Percentiles rank a stretch among this genome's conserved stretches.
Evolutionary conservation across 202 grass and related monocot genomes (phyloP).

Genomic region (Hordeum pubiflorum): DNA sequence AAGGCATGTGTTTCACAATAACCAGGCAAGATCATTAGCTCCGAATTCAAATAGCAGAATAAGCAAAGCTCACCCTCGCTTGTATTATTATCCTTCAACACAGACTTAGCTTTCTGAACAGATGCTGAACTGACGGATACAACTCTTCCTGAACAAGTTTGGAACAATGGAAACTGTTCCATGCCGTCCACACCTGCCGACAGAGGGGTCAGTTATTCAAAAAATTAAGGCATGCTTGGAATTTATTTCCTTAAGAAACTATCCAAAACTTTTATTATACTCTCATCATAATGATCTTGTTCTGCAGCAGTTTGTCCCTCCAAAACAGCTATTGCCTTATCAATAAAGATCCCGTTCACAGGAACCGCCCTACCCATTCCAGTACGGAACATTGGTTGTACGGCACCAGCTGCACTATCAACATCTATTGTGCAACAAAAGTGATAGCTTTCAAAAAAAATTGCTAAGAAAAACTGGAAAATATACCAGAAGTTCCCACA

Average conservation of each 20-base stretch:
- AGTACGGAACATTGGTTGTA: conserved; percentile 34
- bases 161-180: conserved; percentile 44
- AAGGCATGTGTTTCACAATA: not conserved
- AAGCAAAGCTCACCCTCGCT: conserved; percentile 27
- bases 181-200: conserved; percentile 1
- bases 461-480: not conserved
- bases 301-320: conserved; percentile 19
- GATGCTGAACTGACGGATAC: conserved; percentile 41
- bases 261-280: not conserved
- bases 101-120: conserved; percentile 47
- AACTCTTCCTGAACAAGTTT: conserved; percentile 47
- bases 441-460: not conserved
- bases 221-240: not conserved
- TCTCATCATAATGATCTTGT: conserved; percentile 18
- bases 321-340: conserved; percentile 36
- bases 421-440: not conserved
- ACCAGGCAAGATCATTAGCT: not conserved
- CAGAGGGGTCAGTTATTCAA: not conserved
- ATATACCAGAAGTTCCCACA: not conserved
- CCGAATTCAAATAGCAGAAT: conserved; percentile 3
- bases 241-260: not conserved
- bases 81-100: conserved; percentile 34
- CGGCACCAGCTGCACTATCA: not conserved
- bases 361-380: conserved; percentile 19
- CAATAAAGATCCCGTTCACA: conserved; percentile 30